Conservation (phyloP, 768 basidiomycete genomes). For the Fomitopsis pulvina region DNA sequence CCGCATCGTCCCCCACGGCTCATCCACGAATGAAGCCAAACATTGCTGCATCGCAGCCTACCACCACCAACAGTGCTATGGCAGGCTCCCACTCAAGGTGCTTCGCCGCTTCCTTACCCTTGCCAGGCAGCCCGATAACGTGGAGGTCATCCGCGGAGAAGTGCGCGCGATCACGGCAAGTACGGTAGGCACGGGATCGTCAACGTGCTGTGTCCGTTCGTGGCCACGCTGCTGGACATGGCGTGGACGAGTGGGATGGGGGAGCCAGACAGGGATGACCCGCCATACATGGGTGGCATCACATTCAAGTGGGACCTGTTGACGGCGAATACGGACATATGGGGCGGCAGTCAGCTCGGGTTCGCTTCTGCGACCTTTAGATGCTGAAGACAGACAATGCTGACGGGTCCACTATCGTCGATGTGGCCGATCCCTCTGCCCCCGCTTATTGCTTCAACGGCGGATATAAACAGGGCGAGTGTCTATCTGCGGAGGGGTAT, state of each 20-base stretch:
- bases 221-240: conserved; percentile 23
- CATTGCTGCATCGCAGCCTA: conserved; percentile 36
- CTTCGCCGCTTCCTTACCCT: conserved; percentile 28
- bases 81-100: conserved; percentile 25
- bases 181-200: conserved; percentile 19
- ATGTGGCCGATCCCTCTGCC: neutral
- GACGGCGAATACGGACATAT: conserved; percentile 20
- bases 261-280: conserved; percentile 10
- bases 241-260: conserved; percentile 19
- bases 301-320: conserved; percentile 15
- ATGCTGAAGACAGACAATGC: neutral
- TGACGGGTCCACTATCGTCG: neutral
- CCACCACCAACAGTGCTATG: conserved; percentile 36
- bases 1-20: conserved; percentile 22
- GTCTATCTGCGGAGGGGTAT: neutral
- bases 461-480: neutral
- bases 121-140: conserved; percentile 29
- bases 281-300: conserved; percentile 12
- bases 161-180: conserved; percentile 26
- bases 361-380: neutral
- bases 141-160: conserved; percentile 30
- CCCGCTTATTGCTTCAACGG: neutral
- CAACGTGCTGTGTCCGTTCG: conserved; percentile 28
- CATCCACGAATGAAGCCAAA: conserved; percentile 9
- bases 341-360: conserved; percentile 23